Evolutionary conservation across 768 basidiomycete genomes (phyloP), one percentile per base, ranked within the genome.

Genomic region (Boletus subcaerulescens): DNA sequence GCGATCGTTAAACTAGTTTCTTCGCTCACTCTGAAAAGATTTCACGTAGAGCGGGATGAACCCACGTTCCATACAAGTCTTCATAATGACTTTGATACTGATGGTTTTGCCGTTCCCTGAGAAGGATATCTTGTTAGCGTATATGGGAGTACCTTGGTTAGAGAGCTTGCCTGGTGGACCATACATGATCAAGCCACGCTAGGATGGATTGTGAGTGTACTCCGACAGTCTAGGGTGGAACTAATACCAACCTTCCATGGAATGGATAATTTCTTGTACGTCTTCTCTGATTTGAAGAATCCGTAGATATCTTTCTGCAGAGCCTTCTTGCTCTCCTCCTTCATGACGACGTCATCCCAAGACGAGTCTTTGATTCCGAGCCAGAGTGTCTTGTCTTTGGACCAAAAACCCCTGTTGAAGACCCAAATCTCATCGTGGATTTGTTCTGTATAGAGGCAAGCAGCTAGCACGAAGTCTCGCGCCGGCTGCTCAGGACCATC

Each of bases 91-190:
- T 67, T 91, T 92, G 62, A 94, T 72, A 51, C 80, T 88, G 71
- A 92, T 91, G 1, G 88, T 90, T 68, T 91, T 91, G 8, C 91
- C 91, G 59, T 93, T 92, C 8, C 91, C 90, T 81, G 60, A 11
- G 3, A 42, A 52, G 13, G n/a, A n/a, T 12, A 20, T 43, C 11
- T 7, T 32, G 40, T 50, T 46, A 48, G 42, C 8, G n/a, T 12
- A 50, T 14, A 6, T 7, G 8, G 13, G 4, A 20, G 41, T 14
- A 2, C 17, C 26, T 8, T 55, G 50, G 48, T 36, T 1, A 31
- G 35, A 35, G 24, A 46, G 60, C 71, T 52, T 59, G 77, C 87
- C 87, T 61, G 89, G 87, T n/a, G 90, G 86, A 1, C 92, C 92
- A 56, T 86, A 77, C 79, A 93, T 78, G 65, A 93, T 91, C 56